A percentile compares a stretch with the other conserved stretches of the same genome.
These are phyloP conservation scores for Grosmannia huntii DNA, from an alignment of 2,329 filamentous ascomycete genomes.

Conservation along the genomic window DNA sequence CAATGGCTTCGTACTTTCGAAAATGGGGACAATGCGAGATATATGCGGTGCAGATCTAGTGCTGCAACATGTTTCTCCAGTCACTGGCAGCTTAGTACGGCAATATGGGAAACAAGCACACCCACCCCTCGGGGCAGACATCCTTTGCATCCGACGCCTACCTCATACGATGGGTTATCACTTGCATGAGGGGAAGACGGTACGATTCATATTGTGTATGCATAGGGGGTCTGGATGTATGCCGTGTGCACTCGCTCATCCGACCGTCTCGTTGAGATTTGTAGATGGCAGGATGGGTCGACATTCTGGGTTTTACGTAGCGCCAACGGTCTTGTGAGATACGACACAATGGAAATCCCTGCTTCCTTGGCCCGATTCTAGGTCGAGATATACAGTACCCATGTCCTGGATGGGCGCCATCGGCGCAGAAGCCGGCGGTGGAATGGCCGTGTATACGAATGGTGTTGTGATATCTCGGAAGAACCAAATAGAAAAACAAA, in stretches of 20 bases:
- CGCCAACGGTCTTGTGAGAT: background rate
- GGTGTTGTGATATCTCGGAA: background rate
- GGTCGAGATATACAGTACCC: background rate
- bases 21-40: constrained; percentile 1
- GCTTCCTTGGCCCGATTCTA: background rate
- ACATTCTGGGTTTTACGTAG: background rate
- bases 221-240: background rate
- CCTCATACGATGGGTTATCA: background rate
- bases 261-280: background rate
- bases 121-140: background rate
- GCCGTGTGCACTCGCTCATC: background rate
- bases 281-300: background rate
- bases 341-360: background rate
- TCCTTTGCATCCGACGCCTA: background rate
- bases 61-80: background rate
- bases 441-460: background rate
- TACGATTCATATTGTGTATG: background rate
- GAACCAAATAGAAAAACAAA: background rate
- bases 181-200: background rate
- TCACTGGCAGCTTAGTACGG: background rate
- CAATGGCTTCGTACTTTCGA: background rate
- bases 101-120: background rate
- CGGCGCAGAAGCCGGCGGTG: background rate
- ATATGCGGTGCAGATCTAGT: constrained; percentile 1
- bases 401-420: background rate